Base-by-base conservation (phyloP, 352 stramenopile species). In the Globisporangium nunn region DNA sequence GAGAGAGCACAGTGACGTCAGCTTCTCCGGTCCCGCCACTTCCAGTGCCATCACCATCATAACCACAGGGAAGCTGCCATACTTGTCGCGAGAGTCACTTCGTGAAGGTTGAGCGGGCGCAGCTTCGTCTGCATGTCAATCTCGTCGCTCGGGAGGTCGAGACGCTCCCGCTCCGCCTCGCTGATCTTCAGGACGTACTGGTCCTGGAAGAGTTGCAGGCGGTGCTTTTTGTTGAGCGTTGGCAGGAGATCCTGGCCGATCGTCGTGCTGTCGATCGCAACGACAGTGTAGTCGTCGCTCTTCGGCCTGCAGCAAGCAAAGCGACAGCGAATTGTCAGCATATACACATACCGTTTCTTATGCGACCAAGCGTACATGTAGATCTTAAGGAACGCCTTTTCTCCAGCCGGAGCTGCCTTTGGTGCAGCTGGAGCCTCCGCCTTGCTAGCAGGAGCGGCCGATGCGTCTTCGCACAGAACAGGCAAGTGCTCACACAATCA, bases 171-270 rank as follows among this genome's bases (percentile, higher is more conserved):
- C 28, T 95, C 85, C 29, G 78, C 75, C 33, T 95, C 85, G 52
- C 80, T 95, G 56, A 93, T 89, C 66, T 92, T 95, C n/a, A 95
- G 67, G 30, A 95, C 84, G 48, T 95, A 95, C 48, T 91, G 71
- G 53, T 95, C 83, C 58, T 92, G 81, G 71, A 92, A 91, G 2
- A 92, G 73, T 52, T 91, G 81, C 4, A 95, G 63, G 0, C 83
- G 72, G 54, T 95, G 85, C 60, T 93, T 93, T 49, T 92, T 95
- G 64, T 90, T 92, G 2, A 95, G 68, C n/a, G 82, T 89, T 17
- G 85, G 85, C 50, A 95, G 49, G 33, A 95, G 59, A 48, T 95
- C 83, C 61, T 91, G 82, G 18, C 85, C 83, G 1, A 85, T 80
- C 7, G 80, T 95, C 3, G 61, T 89, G 62, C 70, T 69, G 47